Conservation (phyloP, 345 rosid genomes). For the Eutrema yunnanense region DNA sequence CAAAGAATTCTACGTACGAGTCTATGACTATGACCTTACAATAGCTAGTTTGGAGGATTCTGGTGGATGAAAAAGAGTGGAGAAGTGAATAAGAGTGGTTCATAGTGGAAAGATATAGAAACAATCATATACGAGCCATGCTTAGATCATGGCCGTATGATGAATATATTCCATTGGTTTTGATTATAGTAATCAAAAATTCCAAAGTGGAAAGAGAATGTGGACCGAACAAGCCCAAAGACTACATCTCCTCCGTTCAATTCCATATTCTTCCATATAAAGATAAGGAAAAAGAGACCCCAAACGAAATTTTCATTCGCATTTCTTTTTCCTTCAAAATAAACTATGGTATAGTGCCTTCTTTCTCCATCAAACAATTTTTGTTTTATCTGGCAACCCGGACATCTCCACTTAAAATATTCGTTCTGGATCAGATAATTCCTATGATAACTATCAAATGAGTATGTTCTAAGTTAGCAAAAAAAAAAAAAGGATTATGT, state of each 20-base stretch:
- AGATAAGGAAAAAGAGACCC: background rate
- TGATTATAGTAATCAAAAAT: background rate
- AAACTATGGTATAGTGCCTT: slow-evolving; percentile 16
- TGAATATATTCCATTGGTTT: slow-evolving; percentile 9
- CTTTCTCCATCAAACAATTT: slow-evolving; percentile 9
- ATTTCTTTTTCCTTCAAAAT: background rate
- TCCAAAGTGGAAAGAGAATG: background rate
- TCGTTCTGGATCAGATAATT: slow-evolving; percentile 5
- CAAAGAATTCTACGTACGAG: background rate
- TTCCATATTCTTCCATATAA: slow-evolving; percentile 20
- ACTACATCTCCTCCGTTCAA: slow-evolving; percentile 16
- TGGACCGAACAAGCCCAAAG: slow-evolving; percentile 6
- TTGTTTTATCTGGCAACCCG: slow-evolving; percentile 8
- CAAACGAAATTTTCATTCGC: background rate
- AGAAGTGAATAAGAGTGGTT: slow-evolving; percentile 12
- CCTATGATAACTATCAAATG: background rate
- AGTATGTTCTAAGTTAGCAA: background rate
- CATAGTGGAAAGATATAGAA: slow-evolving; percentile 26
- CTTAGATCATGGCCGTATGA: slow-evolving; percentile 10
- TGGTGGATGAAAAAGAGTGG: background rate
- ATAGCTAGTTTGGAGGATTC: slow-evolving; percentile 1
- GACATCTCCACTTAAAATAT: slow-evolving; percentile 19
- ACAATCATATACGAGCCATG: background rate
- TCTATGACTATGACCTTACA: slow-evolving; percentile 17
- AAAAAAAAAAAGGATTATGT: background rate